Percentiles rank a stretch among this genome's conserved stretches.
phyloP scores from a whole-genome alignment of 805 yeast species.

The Sungouiella thailandica region DNA sequence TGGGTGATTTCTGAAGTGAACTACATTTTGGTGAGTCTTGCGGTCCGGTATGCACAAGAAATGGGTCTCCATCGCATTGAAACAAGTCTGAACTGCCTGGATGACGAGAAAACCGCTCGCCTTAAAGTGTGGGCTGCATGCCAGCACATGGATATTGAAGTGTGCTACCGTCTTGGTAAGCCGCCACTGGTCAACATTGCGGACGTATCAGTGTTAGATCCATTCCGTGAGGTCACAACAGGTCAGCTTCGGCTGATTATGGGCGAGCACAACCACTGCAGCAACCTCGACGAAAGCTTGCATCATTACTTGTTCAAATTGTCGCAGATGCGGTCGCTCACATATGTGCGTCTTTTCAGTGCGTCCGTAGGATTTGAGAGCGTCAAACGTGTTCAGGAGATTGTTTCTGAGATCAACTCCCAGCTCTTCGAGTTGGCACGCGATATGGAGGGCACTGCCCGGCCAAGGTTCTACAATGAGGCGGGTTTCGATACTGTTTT shows the following conservation, averaged over 20 bases:
- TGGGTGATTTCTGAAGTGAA: conserved; percentile 38
- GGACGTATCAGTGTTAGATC: conserved; percentile 19
- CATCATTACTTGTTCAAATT: conserved; percentile 5
- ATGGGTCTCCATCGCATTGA: conserved; percentile 54
- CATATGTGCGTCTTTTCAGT: conserved; percentile 28
- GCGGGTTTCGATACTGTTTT: conserved; percentile 19
- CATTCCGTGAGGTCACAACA: not conserved
- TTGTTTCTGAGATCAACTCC: conserved; percentile 22
- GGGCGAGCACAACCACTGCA: too few relatives aligned
- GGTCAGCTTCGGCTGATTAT: too few relatives aligned
- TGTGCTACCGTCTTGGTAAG: conserved; percentile 43
- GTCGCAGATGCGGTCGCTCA: conserved; percentile 24
- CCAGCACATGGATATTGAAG: conserved; percentile 41
- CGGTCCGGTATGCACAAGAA: conserved; percentile 51
- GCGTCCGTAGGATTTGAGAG: conserved; percentile 22
- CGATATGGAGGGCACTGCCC: conserved; percentile 12
- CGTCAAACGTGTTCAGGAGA: conserved; percentile 15
- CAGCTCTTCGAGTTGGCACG: conserved; percentile 24
- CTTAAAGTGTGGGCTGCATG: conserved; percentile 47
- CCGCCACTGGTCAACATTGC: conserved; percentile 41
- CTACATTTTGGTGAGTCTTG: conserved; percentile 38
- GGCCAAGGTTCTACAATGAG: conserved; percentile 32
- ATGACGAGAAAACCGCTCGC: conserved; percentile 33
- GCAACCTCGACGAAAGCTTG: too few relatives aligned
- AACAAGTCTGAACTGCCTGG: conserved; percentile 28